Evolutionary conservation across 2,329 filamentous ascomycete species (phyloP), one percentile per base, ranked within the genome.

Genomic region (Penicillium brasilianum): DNA sequence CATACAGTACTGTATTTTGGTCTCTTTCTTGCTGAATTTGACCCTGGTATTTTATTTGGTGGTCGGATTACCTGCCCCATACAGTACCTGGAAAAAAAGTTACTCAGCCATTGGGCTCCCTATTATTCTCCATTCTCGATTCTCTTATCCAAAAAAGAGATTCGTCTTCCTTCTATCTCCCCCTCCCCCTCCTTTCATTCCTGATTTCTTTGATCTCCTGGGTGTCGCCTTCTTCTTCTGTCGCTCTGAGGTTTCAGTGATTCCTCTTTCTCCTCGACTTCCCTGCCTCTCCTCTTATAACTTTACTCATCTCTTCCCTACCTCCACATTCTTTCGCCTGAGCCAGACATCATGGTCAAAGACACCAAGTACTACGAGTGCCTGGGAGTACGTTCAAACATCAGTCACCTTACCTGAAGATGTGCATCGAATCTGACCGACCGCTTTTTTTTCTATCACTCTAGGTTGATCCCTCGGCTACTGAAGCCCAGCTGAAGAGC

Each of bases 401-500:
- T 32, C 28, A 3, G 16, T 25, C 11, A 30, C 14, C 34, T 34
- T 18, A 9, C 20, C 8, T 16, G n/a, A 28, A 46, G 11, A n/a
- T 34, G 18, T 14, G 39, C n/a, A 41, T 11, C 20, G 51, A 22
- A 20, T 55, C 43, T 48, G 34, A 59, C 44, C 44, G 61, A 77
- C 72, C 34, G 59, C 69, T 46, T 72, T 61, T 57, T 69, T 71
- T 53, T 50, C 28, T 49, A n/a, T 37, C 44, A 61, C 25, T 58
- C 49, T 44, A 96, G 92, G 91, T 96, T 69, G 67, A 90, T 71
- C 89, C 92, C 67, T 88, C 86, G 72, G 91, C 91, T 68, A 90
- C 90, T 61, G 94, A 98, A 72, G 83, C 89, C 69, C 90, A 97
- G 80, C 83, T 99, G 68, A 97, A 95, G 84, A 93, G 93, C 74